phyloP scores from a whole-genome alignment of 495 filamentous ascomycete species.

The Astrothelium subdiscretum region DNA sequence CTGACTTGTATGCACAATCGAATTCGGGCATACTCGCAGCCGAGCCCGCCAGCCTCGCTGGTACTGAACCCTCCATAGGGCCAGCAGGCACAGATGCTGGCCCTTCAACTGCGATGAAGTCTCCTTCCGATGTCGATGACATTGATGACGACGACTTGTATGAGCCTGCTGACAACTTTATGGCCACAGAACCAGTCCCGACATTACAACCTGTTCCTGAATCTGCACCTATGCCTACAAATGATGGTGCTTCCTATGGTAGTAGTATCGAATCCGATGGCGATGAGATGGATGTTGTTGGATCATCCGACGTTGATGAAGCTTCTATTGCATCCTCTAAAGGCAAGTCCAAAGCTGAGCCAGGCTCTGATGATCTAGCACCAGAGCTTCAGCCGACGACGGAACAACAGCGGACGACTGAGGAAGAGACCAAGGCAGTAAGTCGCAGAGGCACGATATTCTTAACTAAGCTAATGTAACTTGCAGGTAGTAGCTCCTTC shows the following conservation, averaged over 20 bases:
- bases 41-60: constrained; percentile 11
- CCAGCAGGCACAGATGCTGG: neutral
- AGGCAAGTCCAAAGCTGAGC: neutral
- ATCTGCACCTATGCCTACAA: neutral
- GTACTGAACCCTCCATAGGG: neutral
- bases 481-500: neutral
- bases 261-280: neutral
- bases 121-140: constrained; percentile 24
- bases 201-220: neutral
- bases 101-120: neutral
- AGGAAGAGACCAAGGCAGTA: constrained; percentile 7
- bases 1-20: constrained; percentile 11
- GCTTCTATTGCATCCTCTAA: neutral
- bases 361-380: constrained; percentile 12
- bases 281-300: neutral
- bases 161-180: neutral
- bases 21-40: neutral
- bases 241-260: neutral
- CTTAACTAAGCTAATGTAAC: constrained; percentile 6
- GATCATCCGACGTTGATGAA: neutral
- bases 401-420: neutral
- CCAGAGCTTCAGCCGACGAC: constrained; percentile 11
- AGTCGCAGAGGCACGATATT: neutral
- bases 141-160: constrained; percentile 12
- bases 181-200: neutral